Evolutionary conservation across 345 rosid genomes (phyloP).

Genomic region (Syzygium aromaticum): DNA sequence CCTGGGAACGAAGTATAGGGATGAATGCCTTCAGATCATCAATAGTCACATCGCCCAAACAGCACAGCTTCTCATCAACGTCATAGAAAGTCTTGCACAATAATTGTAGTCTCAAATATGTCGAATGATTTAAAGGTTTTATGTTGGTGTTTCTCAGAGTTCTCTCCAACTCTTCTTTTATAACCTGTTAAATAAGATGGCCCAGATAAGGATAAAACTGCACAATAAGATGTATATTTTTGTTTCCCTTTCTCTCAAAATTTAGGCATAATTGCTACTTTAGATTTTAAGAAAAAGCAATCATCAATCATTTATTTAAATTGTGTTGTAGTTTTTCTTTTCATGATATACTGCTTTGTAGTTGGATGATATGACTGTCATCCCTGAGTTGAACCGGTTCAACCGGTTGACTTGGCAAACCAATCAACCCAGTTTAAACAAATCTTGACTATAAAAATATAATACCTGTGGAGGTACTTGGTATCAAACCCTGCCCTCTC

Average conservation of each 20-base stretch:
- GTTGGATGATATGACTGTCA: background rate
- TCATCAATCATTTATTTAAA: background rate
- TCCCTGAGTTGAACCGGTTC: background rate
- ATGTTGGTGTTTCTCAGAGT: constrained; percentile 68
- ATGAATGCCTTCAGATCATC: constrained; percentile 67
- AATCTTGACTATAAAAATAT: background rate
- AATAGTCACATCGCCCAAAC: constrained; percentile 53
- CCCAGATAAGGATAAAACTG: background rate
- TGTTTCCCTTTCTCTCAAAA: background rate
- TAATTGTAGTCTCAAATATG: constrained; percentile 80
- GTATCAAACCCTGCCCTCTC: background rate
- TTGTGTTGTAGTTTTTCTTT: background rate
- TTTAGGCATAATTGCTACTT: background rate
- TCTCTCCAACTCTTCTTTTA: constrained; percentile 83
- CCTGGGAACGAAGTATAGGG: constrained; percentile 85
- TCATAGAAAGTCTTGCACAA: constrained; percentile 75
- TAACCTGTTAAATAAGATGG: constrained; percentile 38
- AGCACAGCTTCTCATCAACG: constrained; percentile 71
- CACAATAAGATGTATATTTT: background rate
- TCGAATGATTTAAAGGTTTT: constrained; percentile 87
- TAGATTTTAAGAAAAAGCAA: background rate
- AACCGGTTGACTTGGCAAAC: background rate
- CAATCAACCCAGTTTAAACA: background rate
- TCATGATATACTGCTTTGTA: background rate
- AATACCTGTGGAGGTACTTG: background rate